These are phyloP conservation scores for Rosa chinensis DNA, from an alignment of 306 rosid species.

Conservation along the genomic window DNA sequence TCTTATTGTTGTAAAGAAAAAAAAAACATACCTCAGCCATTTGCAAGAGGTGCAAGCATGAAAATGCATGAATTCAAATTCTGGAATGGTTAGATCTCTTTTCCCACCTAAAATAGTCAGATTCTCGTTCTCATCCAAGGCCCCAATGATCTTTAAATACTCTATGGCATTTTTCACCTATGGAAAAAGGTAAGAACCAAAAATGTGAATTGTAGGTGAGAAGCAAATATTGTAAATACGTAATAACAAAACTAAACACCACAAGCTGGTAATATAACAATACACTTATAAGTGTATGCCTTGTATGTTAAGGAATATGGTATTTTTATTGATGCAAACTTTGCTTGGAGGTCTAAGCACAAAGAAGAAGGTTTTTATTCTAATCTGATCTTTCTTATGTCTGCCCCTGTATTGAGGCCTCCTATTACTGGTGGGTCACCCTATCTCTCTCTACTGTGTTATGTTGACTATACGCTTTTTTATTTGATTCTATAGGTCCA, in stretches of 20 bases:
- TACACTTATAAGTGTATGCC: neutral
- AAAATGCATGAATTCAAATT: neutral
- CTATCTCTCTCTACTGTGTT: neutral
- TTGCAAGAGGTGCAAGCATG: constrained; percentile 20
- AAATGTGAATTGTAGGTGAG: constrained; percentile 21
- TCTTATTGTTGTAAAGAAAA: constrained; percentile 10
- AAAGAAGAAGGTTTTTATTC: neutral
- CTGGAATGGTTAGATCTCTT: neutral
- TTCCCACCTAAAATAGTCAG: constrained; percentile 74
- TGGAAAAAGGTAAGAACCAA: constrained; percentile 28
- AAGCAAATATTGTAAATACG: constrained; percentile 17
- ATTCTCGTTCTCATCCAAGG: constrained; percentile 86
- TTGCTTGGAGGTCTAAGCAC: neutral
- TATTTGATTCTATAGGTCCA: neutral
- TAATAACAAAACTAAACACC: neutral
- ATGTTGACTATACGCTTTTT: neutral
- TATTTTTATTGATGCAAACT: neutral
- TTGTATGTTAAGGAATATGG: neutral
- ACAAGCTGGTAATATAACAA: neutral
- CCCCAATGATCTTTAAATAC: constrained; percentile 77
- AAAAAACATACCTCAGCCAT: neutral
- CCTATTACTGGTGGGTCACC: neutral
- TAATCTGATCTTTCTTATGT: neutral
- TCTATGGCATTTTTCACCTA: constrained; percentile 97
- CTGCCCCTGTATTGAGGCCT: neutral